These are phyloP conservation scores for Penicillium fuscoglaucum DNA, from an alignment of 2,329 filamentous ascomycete species.

Conservation along the genomic window DNA sequence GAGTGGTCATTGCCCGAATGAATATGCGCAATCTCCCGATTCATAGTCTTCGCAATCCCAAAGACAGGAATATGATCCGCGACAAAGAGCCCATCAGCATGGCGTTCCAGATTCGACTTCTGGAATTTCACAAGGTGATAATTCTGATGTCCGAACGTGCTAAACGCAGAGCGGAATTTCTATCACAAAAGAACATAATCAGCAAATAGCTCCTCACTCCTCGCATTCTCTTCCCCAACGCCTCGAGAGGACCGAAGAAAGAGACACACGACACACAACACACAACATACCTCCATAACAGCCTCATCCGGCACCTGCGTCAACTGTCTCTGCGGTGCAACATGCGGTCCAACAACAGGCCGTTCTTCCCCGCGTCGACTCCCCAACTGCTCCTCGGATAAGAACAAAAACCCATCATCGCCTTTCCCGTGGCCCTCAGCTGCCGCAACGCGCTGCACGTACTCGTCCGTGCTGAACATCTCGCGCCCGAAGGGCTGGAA, in stretches of 20 bases:
- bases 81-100: constrained; percentile 31
- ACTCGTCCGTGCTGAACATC: constrained; percentile 32
- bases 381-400: constrained; percentile 21
- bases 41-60: constrained; percentile 28
- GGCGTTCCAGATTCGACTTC: constrained; percentile 27
- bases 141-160: constrained; percentile 27
- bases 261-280: no score
- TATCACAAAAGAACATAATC: constrained; percentile 9
- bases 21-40: constrained; percentile 77
- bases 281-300: constrained; percentile 27
- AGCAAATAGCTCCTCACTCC: not conserved
- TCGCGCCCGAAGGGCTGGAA: constrained; percentile 29
- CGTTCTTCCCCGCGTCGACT: constrained; percentile 18
- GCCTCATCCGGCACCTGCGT: constrained; percentile 25
- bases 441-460: constrained; percentile 24
- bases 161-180: constrained; percentile 29
- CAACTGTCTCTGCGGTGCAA: constrained; percentile 34
- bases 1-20: constrained; percentile 70
- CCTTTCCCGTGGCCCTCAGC: constrained; percentile 27
- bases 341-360: constrained; percentile 31
- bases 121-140: constrained; percentile 30
- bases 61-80: constrained; percentile 22
- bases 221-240: not conserved
- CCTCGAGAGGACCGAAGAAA: no score
- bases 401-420: constrained; percentile 20